Percentiles rank a stretch among this genome's conserved stretches.
phyloP scores from a whole-genome alignment of 2,329 filamentous ascomycete species.

The Aschersonia sp. region DNA sequence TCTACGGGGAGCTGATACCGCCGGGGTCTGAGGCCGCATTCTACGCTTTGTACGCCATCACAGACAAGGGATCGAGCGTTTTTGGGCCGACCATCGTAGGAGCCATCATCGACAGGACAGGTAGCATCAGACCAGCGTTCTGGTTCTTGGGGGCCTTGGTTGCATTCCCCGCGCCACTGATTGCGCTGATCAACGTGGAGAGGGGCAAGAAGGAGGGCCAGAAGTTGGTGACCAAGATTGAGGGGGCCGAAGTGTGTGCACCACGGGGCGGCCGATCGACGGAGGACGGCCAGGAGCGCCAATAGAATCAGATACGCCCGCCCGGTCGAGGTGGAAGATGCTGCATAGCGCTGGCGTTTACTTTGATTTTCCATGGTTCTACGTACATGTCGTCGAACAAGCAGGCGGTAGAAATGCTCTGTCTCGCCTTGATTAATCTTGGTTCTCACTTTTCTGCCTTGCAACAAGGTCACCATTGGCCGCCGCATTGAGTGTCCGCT shows the following conservation, averaged over 20 bases:
- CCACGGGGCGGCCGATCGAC: slow-evolving; percentile 2
- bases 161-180: slow-evolving; percentile 67
- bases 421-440: too few relatives aligned
- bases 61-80: slow-evolving; percentile 86
- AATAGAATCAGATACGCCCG: too few relatives aligned
- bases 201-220: slow-evolving; percentile 56
- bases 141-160: slow-evolving; percentile 83
- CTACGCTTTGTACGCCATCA: slow-evolving; percentile 92
- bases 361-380: too few relatives aligned
- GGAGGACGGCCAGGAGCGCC: slow-evolving; percentile 11
- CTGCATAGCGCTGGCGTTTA: too few relatives aligned
- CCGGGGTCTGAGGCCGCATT: slow-evolving; percentile 91
- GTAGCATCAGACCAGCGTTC: slow-evolving; percentile 75
- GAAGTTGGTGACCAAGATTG: slow-evolving; percentile 45
- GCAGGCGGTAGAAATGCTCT: too few relatives aligned
- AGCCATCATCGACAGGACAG: slow-evolving; percentile 72
- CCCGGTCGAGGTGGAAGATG: too few relatives aligned
- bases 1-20: slow-evolving; percentile 89
- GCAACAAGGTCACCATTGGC: too few relatives aligned
- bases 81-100: slow-evolving; percentile 93
- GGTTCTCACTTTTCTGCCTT: too few relatives aligned
- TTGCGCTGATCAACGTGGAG: slow-evolving; percentile 75
- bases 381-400: too few relatives aligned
- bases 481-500: too few relatives aligned
- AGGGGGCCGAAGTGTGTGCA: slow-evolving; percentile 28